These are phyloP conservation scores for Lasiosphaeriaceae sp. DNA, from an alignment of 495 filamentous ascomycete genomes.

Conservation along the genomic window DNA sequence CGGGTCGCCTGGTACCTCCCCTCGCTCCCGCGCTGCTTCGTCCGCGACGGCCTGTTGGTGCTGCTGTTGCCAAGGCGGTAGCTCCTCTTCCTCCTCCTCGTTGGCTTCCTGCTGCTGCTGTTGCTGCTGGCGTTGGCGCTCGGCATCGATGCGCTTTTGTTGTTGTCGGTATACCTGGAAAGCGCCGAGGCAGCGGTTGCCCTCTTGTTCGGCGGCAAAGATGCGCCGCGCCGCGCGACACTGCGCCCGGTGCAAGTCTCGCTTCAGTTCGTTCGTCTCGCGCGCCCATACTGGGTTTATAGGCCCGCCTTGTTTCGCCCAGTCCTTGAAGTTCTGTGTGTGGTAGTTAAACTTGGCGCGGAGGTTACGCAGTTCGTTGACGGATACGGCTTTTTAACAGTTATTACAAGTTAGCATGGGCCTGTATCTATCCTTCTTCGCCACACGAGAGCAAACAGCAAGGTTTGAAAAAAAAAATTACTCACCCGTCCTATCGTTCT, in stretches of 20 bases:
- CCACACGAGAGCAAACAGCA: no score
- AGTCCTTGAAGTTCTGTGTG: conserved; percentile 39
- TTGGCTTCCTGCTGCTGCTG: conserved; percentile 13
- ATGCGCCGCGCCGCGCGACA: conserved; percentile 45
- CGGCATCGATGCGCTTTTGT: conserved; percentile 26
- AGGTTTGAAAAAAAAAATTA: no score
- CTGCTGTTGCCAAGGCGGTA: conserved; percentile 17
- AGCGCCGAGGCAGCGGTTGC: conserved; percentile 40
- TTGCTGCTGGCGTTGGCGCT: conserved; percentile 14
- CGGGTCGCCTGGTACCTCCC: conserved; percentile 1
- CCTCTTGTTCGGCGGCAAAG: conserved; percentile 34
- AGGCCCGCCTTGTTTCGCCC: conserved; percentile 41
- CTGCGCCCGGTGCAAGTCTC: conserved; percentile 44
- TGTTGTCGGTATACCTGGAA: conserved; percentile 41
- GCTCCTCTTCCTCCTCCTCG: conserved; percentile 5
- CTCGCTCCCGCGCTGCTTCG: conserved; percentile 1
- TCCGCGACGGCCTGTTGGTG: conserved; percentile 6
- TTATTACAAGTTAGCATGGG: no score
- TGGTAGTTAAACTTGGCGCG: conserved; percentile 35
- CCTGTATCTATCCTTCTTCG: no score
- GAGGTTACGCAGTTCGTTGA: conserved; percentile 39
- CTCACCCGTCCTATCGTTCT: conserved; percentile 44
- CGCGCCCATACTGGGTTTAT: conserved; percentile 43
- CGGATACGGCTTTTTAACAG: conserved; percentile 43
- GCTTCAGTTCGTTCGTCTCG: conserved; percentile 35